These are phyloP conservation scores for Epichloe festucae DNA, from an alignment of 2,329 filamentous ascomycete species.

Conservation along the genomic window DNA sequence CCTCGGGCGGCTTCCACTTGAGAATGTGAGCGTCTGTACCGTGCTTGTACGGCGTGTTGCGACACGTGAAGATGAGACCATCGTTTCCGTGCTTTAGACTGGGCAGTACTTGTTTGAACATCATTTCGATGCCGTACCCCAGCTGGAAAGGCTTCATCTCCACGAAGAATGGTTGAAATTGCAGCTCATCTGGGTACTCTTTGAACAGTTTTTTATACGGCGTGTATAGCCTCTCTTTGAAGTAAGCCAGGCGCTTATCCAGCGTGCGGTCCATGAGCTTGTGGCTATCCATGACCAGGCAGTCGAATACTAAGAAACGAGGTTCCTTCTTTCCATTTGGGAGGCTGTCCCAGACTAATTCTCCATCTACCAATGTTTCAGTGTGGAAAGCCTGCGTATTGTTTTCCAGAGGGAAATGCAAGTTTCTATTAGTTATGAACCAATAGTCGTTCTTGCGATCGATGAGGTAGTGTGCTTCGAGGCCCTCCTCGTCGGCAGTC, in stretches of 20 bases:
- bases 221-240: constrained; percentile 62
- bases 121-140: constrained; percentile 77
- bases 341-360: constrained; percentile 77
- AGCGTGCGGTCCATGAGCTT: constrained; percentile 66
- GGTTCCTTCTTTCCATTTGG: constrained; percentile 55
- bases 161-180: constrained; percentile 64
- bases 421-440: constrained; percentile 52
- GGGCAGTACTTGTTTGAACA: constrained; percentile 80
- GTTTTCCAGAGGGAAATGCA: constrained; percentile 68
- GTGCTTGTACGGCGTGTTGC: constrained; percentile 70
- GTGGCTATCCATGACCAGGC: constrained; percentile 66
- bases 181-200: constrained; percentile 54
- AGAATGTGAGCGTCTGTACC: constrained; percentile 90
- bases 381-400: constrained; percentile 58
- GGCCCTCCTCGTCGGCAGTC: constrained; percentile 46
- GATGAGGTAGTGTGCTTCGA: constrained; percentile 79
- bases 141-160: constrained; percentile 85
- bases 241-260: constrained; percentile 80
- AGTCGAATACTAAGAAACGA: constrained; percentile 88
- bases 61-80: constrained; percentile 94
- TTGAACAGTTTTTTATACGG: constrained; percentile 53
- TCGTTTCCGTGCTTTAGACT: constrained; percentile 86
- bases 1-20: constrained; percentile 93
- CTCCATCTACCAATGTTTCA: constrained; percentile 78
- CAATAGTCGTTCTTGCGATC: constrained; percentile 98